phyloP scores from a whole-genome alignment of 352 stramenopile genomes.

The Blastocystis sp. region DNA sequence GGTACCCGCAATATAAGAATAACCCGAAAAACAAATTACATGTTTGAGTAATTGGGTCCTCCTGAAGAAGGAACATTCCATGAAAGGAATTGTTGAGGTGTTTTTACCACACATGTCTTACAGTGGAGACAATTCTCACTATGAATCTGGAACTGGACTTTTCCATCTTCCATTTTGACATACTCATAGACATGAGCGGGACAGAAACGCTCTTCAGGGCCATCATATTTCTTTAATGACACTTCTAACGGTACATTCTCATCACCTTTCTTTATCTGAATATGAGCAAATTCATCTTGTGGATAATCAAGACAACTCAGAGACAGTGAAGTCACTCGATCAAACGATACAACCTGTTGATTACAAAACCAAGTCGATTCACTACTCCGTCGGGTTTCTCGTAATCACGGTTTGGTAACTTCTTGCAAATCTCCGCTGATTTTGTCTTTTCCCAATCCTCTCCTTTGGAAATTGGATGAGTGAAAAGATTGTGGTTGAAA shows the following conservation, averaged over 20 bases:
- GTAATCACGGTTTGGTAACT: constrained; percentile 78
- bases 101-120: constrained; percentile 99
- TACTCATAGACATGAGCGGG: constrained; percentile 95
- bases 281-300: constrained; percentile 89
- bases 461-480: background rate
- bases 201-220: constrained; percentile 93
- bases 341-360: constrained; percentile 15
- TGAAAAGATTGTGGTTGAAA: background rate
- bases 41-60: constrained; percentile 41
- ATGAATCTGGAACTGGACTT: constrained; percentile 89
- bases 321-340: constrained; percentile 5
- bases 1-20: background rate
- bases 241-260: constrained; percentile 72
- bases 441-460: constrained; percentile 83
- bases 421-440: constrained; percentile 75
- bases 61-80: constrained; percentile 84
- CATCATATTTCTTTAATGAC: constrained; percentile 82
- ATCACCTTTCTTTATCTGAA: constrained; percentile 84
- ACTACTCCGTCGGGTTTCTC: constrained; percentile 86
- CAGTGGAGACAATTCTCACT: constrained; percentile 97
- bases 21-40: constrained; percentile 22
- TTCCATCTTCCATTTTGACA: constrained; percentile 79
- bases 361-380: constrained; percentile 81
- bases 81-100: constrained; percentile 93
- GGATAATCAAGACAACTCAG: constrained; percentile 84